Evolutionary conservation across 2,329 filamentous ascomycete genomes (phyloP), one percentile per base, ranked within the genome.

Genomic region (Talaromyces sp.): DNA sequence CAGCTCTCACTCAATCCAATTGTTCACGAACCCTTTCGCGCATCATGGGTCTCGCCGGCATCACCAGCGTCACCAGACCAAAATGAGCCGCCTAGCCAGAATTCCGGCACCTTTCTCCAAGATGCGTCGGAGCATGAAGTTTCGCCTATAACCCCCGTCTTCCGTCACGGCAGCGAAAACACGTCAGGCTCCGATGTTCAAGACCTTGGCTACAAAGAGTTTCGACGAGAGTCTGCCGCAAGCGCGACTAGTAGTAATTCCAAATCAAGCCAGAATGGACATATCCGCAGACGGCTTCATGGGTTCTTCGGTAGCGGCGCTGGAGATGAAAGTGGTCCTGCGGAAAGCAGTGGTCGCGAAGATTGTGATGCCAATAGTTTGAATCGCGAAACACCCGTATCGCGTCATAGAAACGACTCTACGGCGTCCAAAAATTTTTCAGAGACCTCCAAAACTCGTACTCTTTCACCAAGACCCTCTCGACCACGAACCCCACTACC

Each of bases 231-330:
- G 2, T 98, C 95, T 3, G 85, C 92, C 60, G 93, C 93, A 45
- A 97, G 93, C 77, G 87, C 91, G 65, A 95, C 93, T 77, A 96
- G 94, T 73, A 87, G 91, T 69, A 91, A 91, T 39, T 96, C 94
- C 48, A 91, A 89, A 75, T 82, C 88, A 67, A 88, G 87, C 67
- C 84, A 90, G 66, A 87, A 88, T 70, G 87, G 90, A 60, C 85
- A 90, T 65, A 84, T 87, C 68, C 84, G 87, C 71, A 93, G 93
- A 78, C 95, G 94, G 78, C 83, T 97, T 68, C 91, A 95, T 74
- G 91, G 90, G 48, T 94, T 97, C 75, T 97, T 97, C 78, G 93
- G 94, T 54, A 93, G 97, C 72, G 93, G 97, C 73, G 96, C 97
- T 78, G 93, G 94, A 56, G 94, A 97, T 72, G 93, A 97, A 74